Conservation (phyloP, 2,329 filamentous ascomycete genomes). For the Aphanoascus verrucosus region DNA sequence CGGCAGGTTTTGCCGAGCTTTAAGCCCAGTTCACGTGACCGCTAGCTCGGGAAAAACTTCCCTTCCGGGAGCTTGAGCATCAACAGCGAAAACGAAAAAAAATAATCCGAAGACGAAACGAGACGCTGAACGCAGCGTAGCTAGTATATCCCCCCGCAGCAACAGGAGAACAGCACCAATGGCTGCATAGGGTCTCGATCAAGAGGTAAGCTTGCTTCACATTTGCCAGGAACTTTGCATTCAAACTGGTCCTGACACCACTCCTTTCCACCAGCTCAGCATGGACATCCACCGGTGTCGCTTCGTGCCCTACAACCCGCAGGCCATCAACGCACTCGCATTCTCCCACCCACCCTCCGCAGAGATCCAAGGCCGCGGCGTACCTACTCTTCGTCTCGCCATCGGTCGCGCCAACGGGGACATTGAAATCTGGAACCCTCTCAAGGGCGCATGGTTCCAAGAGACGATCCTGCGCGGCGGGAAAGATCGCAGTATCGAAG, state of each 20-base stretch:
- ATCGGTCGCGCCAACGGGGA: conserved; percentile 89
- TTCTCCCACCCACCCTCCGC: conserved; percentile 65
- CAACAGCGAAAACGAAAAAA: neutral
- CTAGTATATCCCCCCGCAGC: neutral
- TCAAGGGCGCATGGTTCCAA: conserved; percentile 73
- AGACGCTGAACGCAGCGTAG: neutral
- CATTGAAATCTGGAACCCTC: conserved; percentile 95
- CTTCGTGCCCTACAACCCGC: conserved; percentile 85
- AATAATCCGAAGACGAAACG: neutral
- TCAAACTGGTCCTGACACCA: neutral
- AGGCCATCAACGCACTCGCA: conserved; percentile 85
- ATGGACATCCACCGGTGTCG: conserved; percentile 98
- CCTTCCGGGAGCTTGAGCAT: neutral
- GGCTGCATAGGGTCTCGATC: conserved; percentile 4
- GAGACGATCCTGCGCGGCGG: conserved; percentile 77
- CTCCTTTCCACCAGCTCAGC: conserved; percentile 9
- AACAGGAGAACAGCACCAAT: conserved; percentile 2
- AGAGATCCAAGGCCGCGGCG: conserved; percentile 37
- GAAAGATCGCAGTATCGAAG: conserved; percentile 77
- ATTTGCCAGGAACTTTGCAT: too few species aligned
- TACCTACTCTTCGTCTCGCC: conserved; percentile 62
- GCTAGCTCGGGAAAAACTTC: conserved; percentile 7
- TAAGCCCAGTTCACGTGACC: neutral
- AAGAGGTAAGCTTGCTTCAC: conserved; percentile 1
- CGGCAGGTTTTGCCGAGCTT: conserved; percentile 1